phyloP scores from a whole-genome alignment of 164 flowering plant species.

The Chimonanthus praecox region DNA sequence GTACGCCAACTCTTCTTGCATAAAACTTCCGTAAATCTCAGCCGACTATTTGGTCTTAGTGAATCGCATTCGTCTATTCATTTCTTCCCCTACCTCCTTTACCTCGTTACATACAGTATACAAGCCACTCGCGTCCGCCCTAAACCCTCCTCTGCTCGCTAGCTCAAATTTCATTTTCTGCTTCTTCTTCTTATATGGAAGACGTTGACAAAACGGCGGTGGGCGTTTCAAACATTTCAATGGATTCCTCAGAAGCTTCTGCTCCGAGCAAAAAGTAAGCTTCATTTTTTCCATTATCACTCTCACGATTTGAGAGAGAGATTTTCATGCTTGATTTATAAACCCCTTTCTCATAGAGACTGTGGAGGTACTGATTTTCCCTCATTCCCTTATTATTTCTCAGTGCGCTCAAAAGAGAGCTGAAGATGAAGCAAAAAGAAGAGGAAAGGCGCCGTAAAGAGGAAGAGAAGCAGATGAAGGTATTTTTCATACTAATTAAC shows the following conservation, averaged over 20 bases:
- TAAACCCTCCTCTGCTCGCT: no score
- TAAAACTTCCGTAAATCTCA: no score
- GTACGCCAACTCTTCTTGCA: no score
- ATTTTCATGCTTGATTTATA: neutral
- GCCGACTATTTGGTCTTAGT: no score
- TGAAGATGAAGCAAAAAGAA: conserved; percentile 54
- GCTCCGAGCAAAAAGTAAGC: conserved; percentile 49
- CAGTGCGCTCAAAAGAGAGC: conserved; percentile 54
- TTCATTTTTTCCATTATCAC: neutral
- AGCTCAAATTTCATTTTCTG: no score
- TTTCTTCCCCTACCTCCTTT: no score
- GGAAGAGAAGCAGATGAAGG: conserved; percentile 34
- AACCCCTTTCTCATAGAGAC: neutral
- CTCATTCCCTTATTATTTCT: neutral
- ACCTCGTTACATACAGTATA: no score
- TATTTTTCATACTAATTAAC: neutral
- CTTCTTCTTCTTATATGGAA: no score
- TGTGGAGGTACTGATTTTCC: neutral
- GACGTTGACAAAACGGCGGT: conserved; percentile 23
- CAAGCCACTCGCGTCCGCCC: no score
- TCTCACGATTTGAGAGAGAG: neutral
- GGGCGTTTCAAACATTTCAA: conserved; percentile 22
- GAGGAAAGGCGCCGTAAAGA: conserved; percentile 57
- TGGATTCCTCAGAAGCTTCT: conserved; percentile 24
- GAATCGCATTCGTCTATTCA: no score